Evolutionary conservation across 345 rosid genomes (phyloP).

Genomic region (Camelina neglecta): DNA sequence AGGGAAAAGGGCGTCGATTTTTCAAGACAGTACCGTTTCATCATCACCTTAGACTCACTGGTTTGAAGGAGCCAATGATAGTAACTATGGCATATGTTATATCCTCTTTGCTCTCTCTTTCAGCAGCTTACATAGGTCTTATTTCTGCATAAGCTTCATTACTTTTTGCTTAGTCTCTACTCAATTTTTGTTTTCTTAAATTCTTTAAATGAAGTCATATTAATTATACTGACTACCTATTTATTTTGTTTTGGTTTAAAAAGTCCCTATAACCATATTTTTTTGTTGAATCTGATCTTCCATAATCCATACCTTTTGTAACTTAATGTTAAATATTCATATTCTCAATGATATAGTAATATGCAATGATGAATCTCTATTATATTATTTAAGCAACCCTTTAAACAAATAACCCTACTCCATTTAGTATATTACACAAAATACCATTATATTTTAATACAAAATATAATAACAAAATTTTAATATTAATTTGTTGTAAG

Average conservation of each 20-base stretch:
- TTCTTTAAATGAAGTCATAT: background rate
- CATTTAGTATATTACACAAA: too few species aligned
- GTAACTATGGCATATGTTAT: constrained; percentile 43
- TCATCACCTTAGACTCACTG: constrained; percentile 42
- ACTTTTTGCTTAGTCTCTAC: background rate
- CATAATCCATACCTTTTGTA: background rate
- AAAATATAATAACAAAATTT: too few species aligned
- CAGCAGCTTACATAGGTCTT: constrained; percentile 47
- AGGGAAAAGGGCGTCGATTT: constrained; percentile 39
- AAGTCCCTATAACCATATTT: background rate
- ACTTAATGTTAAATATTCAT: too few species aligned
- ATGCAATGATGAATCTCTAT: too few species aligned
- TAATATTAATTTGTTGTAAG: too few species aligned
- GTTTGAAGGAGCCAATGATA: constrained; percentile 39
- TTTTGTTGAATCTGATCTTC: background rate
- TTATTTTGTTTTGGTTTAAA: background rate
- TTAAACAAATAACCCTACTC: too few species aligned
- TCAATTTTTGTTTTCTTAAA: constrained; percentile 12
- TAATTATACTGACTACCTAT: background rate
- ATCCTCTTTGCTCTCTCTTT: constrained; percentile 43
- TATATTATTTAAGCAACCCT: too few species aligned
- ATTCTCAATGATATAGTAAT: too few species aligned
- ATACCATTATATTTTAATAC: too few species aligned
- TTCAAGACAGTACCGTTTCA: constrained; percentile 45
- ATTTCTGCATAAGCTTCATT: constrained; percentile 33